phyloP scores from a whole-genome alignment of 306 rosid genomes.

The Astragalus glycyphyllos region DNA sequence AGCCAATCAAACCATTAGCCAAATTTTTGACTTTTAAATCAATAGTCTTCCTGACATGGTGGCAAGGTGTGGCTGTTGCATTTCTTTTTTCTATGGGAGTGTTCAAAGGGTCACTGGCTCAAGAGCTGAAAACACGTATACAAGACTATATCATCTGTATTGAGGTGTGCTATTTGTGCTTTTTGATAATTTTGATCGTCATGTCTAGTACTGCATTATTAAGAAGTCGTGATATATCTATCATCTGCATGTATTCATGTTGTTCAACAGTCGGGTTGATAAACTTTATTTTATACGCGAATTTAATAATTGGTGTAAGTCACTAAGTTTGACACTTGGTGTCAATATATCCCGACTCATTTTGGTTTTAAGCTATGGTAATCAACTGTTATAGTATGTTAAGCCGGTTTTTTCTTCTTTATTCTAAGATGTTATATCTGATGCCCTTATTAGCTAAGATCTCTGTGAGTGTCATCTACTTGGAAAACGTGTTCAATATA shows the following conservation, averaged over 20 bases:
- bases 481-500: conserved; percentile 25
- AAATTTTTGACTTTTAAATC: conserved; percentile 92
- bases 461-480: conserved; percentile 16
- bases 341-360: too few relatives aligned
- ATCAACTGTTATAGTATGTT: conserved; percentile 19
- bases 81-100: conserved; percentile 88
- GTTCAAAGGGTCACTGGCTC: conserved; percentile 85
- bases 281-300: too few relatives aligned
- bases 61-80: conserved; percentile 98
- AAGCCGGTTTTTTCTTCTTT: conserved; percentile 14
- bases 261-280: too few relatives aligned
- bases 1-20: conserved; percentile 90
- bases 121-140: conserved; percentile 81
- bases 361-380: conserved; percentile 4
- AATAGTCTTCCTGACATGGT: conserved; percentile 95
- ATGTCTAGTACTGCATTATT: conserved; percentile 19
- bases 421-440: neutral
- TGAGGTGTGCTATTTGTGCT: conserved; percentile 66
- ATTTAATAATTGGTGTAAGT: too few relatives aligned
- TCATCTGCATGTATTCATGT: conserved; percentile 11
- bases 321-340: too few relatives aligned
- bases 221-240: conserved; percentile 3
- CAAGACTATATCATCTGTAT: conserved; percentile 97
- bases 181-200: conserved; percentile 23
- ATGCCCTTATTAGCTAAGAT: conserved; percentile 16